phyloP scores from a whole-genome alignment of 352 stramenopile genomes.

The Globisporangium emineosum region DNA sequence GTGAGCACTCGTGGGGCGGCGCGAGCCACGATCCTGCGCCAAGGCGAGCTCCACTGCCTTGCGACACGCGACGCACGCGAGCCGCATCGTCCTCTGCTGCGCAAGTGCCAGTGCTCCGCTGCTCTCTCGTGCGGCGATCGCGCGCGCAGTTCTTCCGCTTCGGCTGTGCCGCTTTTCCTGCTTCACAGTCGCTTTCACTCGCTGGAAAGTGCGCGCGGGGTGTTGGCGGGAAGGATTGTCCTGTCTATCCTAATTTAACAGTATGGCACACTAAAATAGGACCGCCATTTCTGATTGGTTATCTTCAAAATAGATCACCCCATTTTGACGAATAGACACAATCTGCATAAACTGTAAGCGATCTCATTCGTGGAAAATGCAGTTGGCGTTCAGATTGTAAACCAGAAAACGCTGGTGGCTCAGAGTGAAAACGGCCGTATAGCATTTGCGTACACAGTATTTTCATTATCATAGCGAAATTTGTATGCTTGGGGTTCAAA shows the following conservation, averaged over 20 bases:
- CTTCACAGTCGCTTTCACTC: background rate
- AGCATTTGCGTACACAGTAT: background rate
- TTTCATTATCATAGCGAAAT: background rate
- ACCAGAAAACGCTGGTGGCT: slow-evolving; percentile 1
- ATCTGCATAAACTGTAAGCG: background rate
- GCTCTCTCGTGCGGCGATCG: background rate
- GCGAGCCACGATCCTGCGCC: slow-evolving; percentile 5
- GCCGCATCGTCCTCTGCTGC: slow-evolving; percentile 28
- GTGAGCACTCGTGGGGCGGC: background rate
- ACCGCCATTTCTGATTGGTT: background rate
- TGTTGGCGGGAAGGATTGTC: slow-evolving; percentile 1
- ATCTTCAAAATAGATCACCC: background rate
- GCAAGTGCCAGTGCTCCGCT: background rate
- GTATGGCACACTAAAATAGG: background rate
- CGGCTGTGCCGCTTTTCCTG: background rate
- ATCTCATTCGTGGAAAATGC: background rate
- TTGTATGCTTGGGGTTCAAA: slow-evolving; percentile 2
- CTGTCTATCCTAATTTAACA: background rate
- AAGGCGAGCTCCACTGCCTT: slow-evolving; percentile 15
- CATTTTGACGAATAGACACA: background rate
- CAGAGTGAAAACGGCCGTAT: background rate
- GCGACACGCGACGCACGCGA: slow-evolving; percentile 46
- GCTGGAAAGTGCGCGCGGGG: background rate
- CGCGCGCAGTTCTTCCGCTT: background rate
- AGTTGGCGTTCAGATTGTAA: background rate